Evolutionary conservation across 2,329 filamentous ascomycete species (phyloP), one percentile per base, ranked within the genome.

Genomic region (Diaporthe helianthi): DNA sequence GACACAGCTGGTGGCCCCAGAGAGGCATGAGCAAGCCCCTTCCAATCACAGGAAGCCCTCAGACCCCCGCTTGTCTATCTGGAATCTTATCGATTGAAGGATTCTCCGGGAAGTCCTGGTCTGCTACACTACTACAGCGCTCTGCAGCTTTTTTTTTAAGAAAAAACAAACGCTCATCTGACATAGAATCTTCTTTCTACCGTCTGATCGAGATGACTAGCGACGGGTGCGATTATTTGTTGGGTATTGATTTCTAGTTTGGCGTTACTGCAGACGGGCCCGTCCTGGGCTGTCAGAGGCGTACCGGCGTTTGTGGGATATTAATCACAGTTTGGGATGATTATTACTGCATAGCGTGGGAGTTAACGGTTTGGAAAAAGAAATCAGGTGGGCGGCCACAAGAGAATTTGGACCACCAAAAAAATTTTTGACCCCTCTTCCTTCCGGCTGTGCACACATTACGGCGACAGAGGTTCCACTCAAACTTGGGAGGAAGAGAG

Each of bases 311-410:
- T 10, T 46, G 26, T 29, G 19, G 19, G 41, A 13, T 17, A n/a
- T n/a, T n/a, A 33, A 29, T 44, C 41, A 24, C 12, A 22, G 19
- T 46, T 12, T 17, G 26, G 41, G 24, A 31, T 47, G 41, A 29
- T 49, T 55, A 58, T 15, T 26, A 58, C 64, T 58, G 64, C 64
- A 67, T 67, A 67, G 64, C 64, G 64, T 41, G 47, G 64, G 64
- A 67, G 64, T 67, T 67, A 22, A 55, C 33, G 64, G 64, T 54
- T n/a, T 54, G 10, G 64, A n/a, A 66, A 66, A 58, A 49, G 5
- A n/a, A 6, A 15, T 15, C 36, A 38, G 36, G 36, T 17, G 15
- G 64, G 51, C n/a, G 41, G 51, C 38, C 19, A 46, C 9, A 47
- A 31, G n/a, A 2, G 26, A 36, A 36, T 13, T 54, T 47, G 64